Conservation (phyloP, 768 basidiomycete genomes). For the Pleurotus salmoneostramineus region DNA sequence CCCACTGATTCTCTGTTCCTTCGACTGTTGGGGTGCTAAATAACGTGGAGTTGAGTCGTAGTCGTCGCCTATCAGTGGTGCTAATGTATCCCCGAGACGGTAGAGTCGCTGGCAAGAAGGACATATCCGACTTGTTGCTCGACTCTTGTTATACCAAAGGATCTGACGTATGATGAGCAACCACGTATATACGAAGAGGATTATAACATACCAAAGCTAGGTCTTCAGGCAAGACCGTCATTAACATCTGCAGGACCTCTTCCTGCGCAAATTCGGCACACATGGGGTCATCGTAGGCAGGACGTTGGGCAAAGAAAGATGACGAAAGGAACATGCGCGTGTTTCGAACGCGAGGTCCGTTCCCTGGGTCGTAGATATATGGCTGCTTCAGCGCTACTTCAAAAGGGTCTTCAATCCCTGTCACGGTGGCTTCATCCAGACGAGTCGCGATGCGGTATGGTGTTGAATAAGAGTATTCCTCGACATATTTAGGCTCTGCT, state of each 20-base stretch:
- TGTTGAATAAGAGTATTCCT: not conserved
- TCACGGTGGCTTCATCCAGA: not conserved
- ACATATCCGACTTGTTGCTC: conserved; percentile 65
- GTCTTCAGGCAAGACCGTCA: conserved; percentile 66
- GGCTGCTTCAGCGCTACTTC: conserved; percentile 37
- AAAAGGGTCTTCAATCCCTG: not conserved
- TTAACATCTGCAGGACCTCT: conserved; percentile 70
- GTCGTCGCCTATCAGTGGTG: conserved; percentile 30
- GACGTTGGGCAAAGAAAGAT: conserved; percentile 62
- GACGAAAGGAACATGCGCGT: conserved; percentile 59
- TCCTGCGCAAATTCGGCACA: conserved; percentile 77
- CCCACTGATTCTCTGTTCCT: conserved; percentile 73
- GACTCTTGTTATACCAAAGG: conserved; percentile 85
- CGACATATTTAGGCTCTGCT: not conserved
- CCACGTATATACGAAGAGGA: not conserved
- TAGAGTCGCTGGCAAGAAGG: conserved; percentile 77
- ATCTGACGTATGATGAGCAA: conserved; percentile 37
- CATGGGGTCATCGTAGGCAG: conserved; percentile 57
- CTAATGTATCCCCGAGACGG: conserved; percentile 60
- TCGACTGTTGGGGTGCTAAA: conserved; percentile 36
- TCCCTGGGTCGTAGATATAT: conserved; percentile 75
- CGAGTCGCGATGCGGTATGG: not conserved
- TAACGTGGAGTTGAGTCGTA: conserved; percentile 11
- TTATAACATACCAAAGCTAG: conserved; percentile 53
- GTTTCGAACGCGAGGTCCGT: conserved; percentile 72